A percentile compares a stretch with the other conserved stretches of the same genome.
These are phyloP conservation scores for Rhizopus microsporus DNA, from an alignment of 371 early-diverging fungal genomes.

Conservation along the genomic window DNA sequence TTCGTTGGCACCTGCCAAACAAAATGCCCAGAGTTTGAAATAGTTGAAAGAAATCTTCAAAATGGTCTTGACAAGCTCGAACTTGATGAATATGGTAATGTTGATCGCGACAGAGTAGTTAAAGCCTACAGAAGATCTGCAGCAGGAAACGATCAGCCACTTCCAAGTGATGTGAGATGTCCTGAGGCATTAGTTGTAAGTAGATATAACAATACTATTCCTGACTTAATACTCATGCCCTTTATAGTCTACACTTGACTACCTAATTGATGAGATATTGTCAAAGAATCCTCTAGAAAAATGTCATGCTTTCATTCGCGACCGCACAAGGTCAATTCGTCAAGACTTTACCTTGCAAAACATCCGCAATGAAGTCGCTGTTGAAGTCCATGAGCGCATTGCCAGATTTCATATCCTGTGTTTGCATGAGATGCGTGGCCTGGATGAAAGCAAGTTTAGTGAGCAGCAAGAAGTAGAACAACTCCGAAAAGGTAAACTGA, in stretches of 20 bases:
- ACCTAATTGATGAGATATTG: conserved; percentile 70
- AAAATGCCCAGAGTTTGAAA: conserved; percentile 92
- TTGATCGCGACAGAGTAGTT: conserved; percentile 71
- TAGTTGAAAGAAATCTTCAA: conserved; percentile 83
- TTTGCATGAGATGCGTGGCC: conserved; percentile 72
- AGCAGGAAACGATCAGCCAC: conserved; percentile 85
- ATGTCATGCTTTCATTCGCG: conserved; percentile 86
- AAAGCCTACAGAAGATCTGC: conserved; percentile 87
- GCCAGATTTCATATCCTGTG: conserved; percentile 89
- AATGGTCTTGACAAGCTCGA: conserved; percentile 75
- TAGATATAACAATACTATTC: conserved; percentile 3
- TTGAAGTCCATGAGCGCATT: conserved; percentile 79
- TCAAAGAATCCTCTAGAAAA: conserved; percentile 53
- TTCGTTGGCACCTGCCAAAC: conserved; percentile 81
- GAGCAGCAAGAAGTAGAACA: conserved; percentile 89
- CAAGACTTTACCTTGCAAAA: conserved; percentile 91
- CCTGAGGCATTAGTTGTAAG: conserved; percentile 67
- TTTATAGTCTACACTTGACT: conserved; percentile 70
- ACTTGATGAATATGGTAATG: conserved; percentile 51
- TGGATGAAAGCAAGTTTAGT: conserved; percentile 62
- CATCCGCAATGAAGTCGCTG: conserved; percentile 64
- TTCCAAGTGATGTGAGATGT: conserved; percentile 91
- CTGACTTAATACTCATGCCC: background rate
- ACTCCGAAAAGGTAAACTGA: conserved; percentile 73
- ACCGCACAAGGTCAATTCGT: conserved; percentile 85